A percentile compares a stretch with the other conserved stretches of the same genome.
Evolutionary conservation across 2,329 filamentous ascomycete genomes (phyloP).

Genomic region (Fusarium luffae): DNA sequence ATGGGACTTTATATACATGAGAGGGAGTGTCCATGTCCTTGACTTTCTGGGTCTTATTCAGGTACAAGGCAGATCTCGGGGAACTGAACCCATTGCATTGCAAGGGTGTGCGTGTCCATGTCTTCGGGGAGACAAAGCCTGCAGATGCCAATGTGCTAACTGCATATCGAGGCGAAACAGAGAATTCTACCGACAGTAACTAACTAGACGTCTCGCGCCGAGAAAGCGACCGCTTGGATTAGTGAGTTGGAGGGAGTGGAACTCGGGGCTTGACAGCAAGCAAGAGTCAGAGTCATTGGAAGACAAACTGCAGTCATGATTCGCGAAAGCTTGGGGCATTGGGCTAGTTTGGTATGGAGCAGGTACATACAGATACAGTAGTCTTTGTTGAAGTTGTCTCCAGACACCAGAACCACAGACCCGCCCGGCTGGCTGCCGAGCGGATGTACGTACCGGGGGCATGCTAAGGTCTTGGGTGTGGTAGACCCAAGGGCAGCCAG

Average conservation of each 20-base stretch:
- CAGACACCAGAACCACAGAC: conserved; percentile 1
- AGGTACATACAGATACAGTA: neutral
- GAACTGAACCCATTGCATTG: conserved; percentile 17
- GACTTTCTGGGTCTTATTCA: conserved; percentile 1
- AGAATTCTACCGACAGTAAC: neutral
- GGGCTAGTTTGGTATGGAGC: conserved; percentile 31
- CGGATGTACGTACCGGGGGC: conserved; percentile 17
- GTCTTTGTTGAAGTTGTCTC: conserved; percentile 14
- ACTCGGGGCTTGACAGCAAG: conserved; percentile 8
- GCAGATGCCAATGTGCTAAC: conserved; percentile 16
- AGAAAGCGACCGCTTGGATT: conserved; percentile 32
- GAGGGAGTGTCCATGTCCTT: conserved; percentile 10
- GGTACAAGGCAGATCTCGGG: conserved; percentile 25
- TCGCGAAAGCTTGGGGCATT: conserved; percentile 31
- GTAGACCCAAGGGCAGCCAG: conserved; percentile 27
- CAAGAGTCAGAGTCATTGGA: conserved; percentile 19
- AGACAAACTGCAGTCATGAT: conserved; percentile 34
- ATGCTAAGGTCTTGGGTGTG: conserved; percentile 23
- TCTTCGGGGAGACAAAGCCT: conserved; percentile 31
- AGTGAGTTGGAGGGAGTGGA: conserved; percentile 19
- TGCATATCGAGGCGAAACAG: conserved; percentile 32
- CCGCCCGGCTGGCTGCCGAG: conserved; percentile 40
- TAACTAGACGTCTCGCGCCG: conserved; percentile 13
- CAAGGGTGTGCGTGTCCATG: conserved; percentile 18
- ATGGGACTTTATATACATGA: conserved; percentile 40